Base-by-base conservation (phyloP, 1,139 yeast genomes). In the Debaryomyces sp. region DNA sequence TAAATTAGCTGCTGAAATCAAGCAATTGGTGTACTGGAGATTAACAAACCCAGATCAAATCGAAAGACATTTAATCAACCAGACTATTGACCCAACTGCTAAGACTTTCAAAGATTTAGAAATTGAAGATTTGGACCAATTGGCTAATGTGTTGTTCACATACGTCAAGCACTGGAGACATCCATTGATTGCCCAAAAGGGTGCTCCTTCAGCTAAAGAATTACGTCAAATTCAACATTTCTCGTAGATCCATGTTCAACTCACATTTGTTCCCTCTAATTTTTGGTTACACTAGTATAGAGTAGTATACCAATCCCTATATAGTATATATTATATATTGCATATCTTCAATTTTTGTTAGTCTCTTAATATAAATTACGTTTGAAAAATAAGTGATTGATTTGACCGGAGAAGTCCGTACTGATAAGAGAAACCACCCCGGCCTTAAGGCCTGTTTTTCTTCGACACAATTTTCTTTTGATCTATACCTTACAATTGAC, bases 1-100 rank as follows among this genome's bases (percentile, higher is more conserved):
- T 60, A 78, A 66, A 66, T 72, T 61, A 49, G 68, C 63, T 33
- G 80, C 80, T 44, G 71, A 71, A 45, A 42, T 82, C 43, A 84
- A 84, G 66, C 79, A 77, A 58, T 64, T 72, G 52, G 71, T 81
- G 48, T 87, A 88, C 78, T 87, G 92, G 88, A 81, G 78, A 60
- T 77, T 82, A 61, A 75, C 84, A 51, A 85, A 84, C 61, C 81
- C 89, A 30, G 96, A 89, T 68, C 87, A 85, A 67, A 78, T 87
- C 52, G 89, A 85, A 69, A 84, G 96, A 71, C 86, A 84, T 70
- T 78, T 82, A 61, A 77, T 87, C 55, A 75, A 87, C 70, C 96
- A 89, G 69, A 62, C 65, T 22, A 76, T 85, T 55, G 87, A 85
- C 60, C 77, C 81, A 40, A 66, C 68, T 35, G 91, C 91, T 35